A percentile compares a stretch with the other conserved stretches of the same genome.
phyloP scores from a whole-genome alignment of 2,329 filamentous ascomycete genomes.

The Alternaria hordeiaustralica region DNA sequence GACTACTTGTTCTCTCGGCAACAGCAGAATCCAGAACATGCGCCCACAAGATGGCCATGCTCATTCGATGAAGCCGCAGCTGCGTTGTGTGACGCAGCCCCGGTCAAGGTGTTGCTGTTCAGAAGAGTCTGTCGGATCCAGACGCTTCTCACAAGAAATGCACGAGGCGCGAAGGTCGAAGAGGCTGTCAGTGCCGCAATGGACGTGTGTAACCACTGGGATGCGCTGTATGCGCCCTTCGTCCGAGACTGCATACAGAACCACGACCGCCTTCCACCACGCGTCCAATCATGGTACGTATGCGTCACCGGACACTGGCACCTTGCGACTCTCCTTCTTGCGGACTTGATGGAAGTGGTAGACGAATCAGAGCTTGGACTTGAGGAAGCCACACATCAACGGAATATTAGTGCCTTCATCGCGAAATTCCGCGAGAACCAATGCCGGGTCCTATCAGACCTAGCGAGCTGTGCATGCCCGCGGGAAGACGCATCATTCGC shows the following conservation, averaged over 20 bases:
- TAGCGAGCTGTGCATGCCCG: constrained; percentile 57
- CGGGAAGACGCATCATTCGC: constrained; percentile 34
- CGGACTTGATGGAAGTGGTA: constrained; percentile 60
- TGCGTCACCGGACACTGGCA: constrained; percentile 66
- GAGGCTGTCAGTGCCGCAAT: constrained; percentile 57
- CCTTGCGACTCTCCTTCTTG: constrained; percentile 61
- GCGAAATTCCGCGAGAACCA: constrained; percentile 53
- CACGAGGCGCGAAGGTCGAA: constrained; percentile 52
- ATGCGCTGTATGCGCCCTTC: constrained; percentile 59
- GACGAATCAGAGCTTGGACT: constrained; percentile 49
- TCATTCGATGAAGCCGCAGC: constrained; percentile 59
- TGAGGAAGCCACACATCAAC: constrained; percentile 30
- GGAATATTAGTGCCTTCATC: constrained; percentile 45
- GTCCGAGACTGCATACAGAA: constrained; percentile 60
- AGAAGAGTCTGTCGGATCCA: constrained; percentile 64
- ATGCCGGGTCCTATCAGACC: constrained; percentile 55
- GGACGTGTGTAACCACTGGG: constrained; percentile 63
- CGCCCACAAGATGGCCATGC: constrained; percentile 60
- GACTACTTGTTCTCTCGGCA: constrained; percentile 47
- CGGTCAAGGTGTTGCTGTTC: constrained; percentile 66
- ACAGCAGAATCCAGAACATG: constrained; percentile 22
- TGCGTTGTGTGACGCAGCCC: constrained; percentile 60
- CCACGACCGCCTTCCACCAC: constrained; percentile 58
- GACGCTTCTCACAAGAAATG: constrained; percentile 55
- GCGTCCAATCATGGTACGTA: constrained; percentile 67